A percentile compares a stretch with the other conserved stretches of the same genome.
These are phyloP conservation scores for Cystobasidium pallidum DNA, from an alignment of 1,284 basidiomycete species.

Conservation along the genomic window DNA sequence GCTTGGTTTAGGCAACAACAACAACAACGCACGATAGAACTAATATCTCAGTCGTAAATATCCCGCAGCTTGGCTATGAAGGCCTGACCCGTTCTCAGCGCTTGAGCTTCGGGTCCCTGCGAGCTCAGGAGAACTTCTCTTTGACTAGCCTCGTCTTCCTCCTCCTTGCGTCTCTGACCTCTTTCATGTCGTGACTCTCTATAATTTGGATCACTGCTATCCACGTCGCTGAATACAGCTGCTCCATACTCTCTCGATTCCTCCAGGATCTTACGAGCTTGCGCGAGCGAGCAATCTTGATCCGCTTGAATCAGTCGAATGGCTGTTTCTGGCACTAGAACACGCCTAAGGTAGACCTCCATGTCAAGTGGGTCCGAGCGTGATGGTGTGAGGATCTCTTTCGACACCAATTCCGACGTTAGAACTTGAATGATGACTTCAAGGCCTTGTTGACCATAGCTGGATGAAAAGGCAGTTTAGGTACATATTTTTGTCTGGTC, in stretches of 20 bases:
- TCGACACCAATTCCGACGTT: conserved; percentile 17
- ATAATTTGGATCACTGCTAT: conserved; percentile 8
- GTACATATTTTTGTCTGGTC: neutral
- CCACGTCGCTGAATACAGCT: conserved; percentile 44
- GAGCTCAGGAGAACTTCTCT: conserved; percentile 29
- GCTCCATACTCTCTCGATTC: conserved; percentile 47
- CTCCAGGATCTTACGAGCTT: conserved; percentile 32
- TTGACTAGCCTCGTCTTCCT: conserved; percentile 15
- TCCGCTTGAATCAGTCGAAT: conserved; percentile 48
- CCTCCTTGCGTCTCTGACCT: conserved; percentile 21
- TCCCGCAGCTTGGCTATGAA: conserved; percentile 8
- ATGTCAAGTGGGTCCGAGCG: conserved; percentile 42
- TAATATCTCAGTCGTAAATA: neutral
- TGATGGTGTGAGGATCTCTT: conserved; percentile 38
- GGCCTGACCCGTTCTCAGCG: conserved; percentile 15
- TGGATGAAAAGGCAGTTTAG: neutral
- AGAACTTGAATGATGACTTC: conserved; percentile 45
- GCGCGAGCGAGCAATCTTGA: conserved; percentile 14
- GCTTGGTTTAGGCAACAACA: too few relatives aligned
- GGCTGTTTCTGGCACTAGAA: conserved; percentile 51
- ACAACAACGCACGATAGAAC: neutral
- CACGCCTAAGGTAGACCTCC: conserved; percentile 49
- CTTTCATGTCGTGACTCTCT: conserved; percentile 9
- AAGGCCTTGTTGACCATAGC: conserved; percentile 50
- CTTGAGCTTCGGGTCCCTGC: conserved; percentile 30